A percentile compares a stretch with the other conserved stretches of the same genome.
These are phyloP conservation scores for Epichloe sylvatica DNA, from an alignment of 2,329 filamentous ascomycete genomes.

Conservation along the genomic window DNA sequence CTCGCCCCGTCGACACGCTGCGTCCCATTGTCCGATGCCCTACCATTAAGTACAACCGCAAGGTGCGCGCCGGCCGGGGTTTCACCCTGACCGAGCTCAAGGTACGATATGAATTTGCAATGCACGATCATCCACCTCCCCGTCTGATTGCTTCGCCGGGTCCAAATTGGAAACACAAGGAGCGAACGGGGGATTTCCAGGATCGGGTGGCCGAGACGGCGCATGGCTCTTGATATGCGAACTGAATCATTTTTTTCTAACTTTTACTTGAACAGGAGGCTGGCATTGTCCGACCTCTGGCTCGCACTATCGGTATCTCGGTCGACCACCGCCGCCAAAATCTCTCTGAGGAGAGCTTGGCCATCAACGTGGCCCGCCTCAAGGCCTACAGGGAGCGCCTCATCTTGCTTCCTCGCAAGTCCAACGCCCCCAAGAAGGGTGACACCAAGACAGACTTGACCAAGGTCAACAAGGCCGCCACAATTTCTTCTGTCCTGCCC, in stretches of 20 bases:
- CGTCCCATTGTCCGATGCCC: slow-evolving; percentile 95
- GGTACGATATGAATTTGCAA: slow-evolving; percentile 40
- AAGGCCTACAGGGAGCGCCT: slow-evolving; percentile 94
- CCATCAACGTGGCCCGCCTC: slow-evolving; percentile 91
- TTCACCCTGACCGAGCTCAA: slow-evolving; percentile 97
- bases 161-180: background rate
- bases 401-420: slow-evolving; percentile 94
- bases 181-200: background rate
- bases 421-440: slow-evolving; percentile 85
- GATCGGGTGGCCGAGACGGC: background rate
- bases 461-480: slow-evolving; percentile 46
- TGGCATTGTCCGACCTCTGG: slow-evolving; percentile 85
- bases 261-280: slow-evolving; percentile 55
- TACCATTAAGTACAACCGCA: slow-evolving; percentile 98
- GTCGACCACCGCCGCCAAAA: slow-evolving; percentile 96
- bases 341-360: slow-evolving; percentile 87
- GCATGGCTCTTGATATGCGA: background rate
- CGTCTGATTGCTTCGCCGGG: background rate
- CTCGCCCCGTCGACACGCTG: slow-evolving; percentile 93
- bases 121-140: background rate
- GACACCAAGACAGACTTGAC: slow-evolving; percentile 72
- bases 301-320: slow-evolving; percentile 89
- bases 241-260: slow-evolving; percentile 16
- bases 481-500: slow-evolving; percentile 45
- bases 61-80: slow-evolving; percentile 88